Evolutionary conservation across 352 stramenopile species (phyloP).

Genomic region (Phytophthora pisi): DNA sequence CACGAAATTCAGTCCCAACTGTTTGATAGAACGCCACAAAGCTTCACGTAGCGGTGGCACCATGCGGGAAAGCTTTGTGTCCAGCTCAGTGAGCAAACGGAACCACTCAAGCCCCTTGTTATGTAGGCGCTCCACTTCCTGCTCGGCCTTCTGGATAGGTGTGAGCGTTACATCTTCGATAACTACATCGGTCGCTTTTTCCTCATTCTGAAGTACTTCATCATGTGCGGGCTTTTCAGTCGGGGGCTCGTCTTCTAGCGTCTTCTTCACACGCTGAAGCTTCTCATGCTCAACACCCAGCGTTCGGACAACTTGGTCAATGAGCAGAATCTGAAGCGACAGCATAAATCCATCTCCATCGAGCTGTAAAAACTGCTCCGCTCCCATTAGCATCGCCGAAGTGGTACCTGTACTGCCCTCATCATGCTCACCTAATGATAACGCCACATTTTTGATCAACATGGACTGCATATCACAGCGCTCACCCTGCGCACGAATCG

Average conservation of each 20-base stretch:
- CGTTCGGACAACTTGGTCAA: constrained; percentile 76
- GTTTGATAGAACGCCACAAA: constrained; percentile 83
- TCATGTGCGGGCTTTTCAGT: constrained; percentile 6
- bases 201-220: constrained; percentile 17
- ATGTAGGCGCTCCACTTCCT: constrained; percentile 58
- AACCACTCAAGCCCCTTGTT: constrained; percentile 88
- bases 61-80: constrained; percentile 83
- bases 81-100: constrained; percentile 71
- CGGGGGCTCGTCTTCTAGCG: constrained; percentile 23
- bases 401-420: constrained; percentile 3
- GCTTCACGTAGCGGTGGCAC: constrained; percentile 84
- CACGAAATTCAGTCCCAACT: constrained; percentile 79
- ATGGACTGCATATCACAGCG: constrained; percentile 81
- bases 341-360: constrained; percentile 75
- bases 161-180: constrained; percentile 10
- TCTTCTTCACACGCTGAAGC: constrained; percentile 38
- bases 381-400: constrained; percentile 20
- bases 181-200: neutral
- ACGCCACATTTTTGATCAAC: constrained; percentile 54
- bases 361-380: constrained; percentile 70
- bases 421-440: constrained; percentile 47
- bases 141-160: constrained; percentile 35
- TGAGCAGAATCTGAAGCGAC: constrained; percentile 81
- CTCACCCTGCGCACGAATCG: constrained; percentile 66
- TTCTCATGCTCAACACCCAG: constrained; percentile 64